These are phyloP conservation scores for Penicillium macrosclerotiorum DNA, from an alignment of 495 filamentous ascomycete genomes.

Conservation along the genomic window DNA sequence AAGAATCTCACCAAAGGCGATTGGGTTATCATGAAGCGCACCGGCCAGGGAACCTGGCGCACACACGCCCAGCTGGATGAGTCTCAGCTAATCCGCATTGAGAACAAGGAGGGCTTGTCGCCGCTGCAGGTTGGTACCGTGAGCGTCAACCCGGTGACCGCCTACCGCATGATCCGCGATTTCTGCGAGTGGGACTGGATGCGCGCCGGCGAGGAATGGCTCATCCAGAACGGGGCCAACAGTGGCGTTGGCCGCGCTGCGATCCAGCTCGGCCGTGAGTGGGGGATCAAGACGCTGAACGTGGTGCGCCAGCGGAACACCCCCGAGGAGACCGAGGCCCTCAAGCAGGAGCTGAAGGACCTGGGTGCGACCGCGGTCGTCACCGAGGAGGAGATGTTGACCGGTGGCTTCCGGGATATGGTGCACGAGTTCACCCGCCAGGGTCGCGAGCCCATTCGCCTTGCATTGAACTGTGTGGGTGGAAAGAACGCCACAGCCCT, in stretches of 20 bases:
- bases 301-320: constrained; percentile 69
- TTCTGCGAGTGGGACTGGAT: constrained; percentile 62
- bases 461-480: constrained; percentile 95
- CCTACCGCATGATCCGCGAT: constrained; percentile 87
- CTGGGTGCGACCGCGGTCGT: constrained; percentile 80
- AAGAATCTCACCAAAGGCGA: constrained; percentile 66
- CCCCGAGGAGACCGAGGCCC: constrained; percentile 55
- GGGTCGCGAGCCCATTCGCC: constrained; percentile 62
- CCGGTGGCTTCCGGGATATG: constrained; percentile 57
- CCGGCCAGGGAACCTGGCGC: constrained; percentile 86
- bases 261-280: constrained; percentile 76
- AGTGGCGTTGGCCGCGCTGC: constrained; percentile 84
- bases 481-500: constrained; percentile 74
- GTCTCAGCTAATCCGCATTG: constrained; percentile 61
- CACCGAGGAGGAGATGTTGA: constrained; percentile 73
- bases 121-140: constrained; percentile 79
- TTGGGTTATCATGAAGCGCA: constrained; percentile 83
- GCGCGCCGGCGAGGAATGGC: constrained; percentile 65
- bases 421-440: constrained; percentile 69
- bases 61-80: constrained; percentile 80
- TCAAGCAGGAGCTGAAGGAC: constrained; percentile 67
- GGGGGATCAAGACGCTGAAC: constrained; percentile 87
- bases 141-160: constrained; percentile 87
- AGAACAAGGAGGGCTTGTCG: constrained; percentile 64
- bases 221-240: constrained; percentile 96